phyloP scores from a whole-genome alignment of 495 filamentous ascomycete genomes.

The Massariosphaeria phaeospora region DNA sequence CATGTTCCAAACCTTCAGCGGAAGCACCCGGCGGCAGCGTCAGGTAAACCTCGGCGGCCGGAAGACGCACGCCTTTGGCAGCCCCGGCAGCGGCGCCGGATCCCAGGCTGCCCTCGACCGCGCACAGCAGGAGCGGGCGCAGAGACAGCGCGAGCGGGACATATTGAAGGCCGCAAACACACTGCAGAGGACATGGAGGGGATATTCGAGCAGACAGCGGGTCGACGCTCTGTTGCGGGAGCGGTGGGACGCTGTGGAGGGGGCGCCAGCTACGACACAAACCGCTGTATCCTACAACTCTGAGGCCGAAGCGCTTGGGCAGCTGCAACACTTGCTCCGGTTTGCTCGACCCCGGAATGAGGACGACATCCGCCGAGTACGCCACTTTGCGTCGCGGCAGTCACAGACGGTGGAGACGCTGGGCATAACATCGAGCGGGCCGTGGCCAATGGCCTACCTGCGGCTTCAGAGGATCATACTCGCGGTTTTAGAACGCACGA shows the following conservation, averaged over 20 bases:
- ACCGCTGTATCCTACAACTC: conserved; percentile 43
- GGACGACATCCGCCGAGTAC: conserved; percentile 37
- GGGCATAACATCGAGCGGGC: conserved; percentile 16
- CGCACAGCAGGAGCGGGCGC: conserved; percentile 76
- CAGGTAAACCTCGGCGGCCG: conserved; percentile 94
- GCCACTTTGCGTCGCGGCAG: conserved; percentile 37
- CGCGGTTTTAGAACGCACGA: conserved; percentile 27
- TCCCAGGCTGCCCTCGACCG: conserved; percentile 72
- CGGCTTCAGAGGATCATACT: conserved; percentile 35
- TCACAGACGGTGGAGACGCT: conserved; percentile 30
- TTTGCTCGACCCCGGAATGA: conserved; percentile 34
- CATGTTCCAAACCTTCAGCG: conserved; percentile 92
- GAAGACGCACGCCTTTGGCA: conserved; percentile 67
- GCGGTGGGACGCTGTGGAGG: conserved; percentile 57
- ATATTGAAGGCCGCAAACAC: conserved; percentile 65
- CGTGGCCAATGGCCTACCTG: conserved; percentile 39
- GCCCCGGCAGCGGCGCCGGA: conserved; percentile 46
- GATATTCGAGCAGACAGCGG: conserved; percentile 58
- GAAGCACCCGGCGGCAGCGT: conserved; percentile 74
- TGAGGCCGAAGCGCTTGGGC: conserved; percentile 44
- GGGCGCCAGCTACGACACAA: neutral
- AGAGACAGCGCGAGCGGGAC: conserved; percentile 77
- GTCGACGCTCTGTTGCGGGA: conserved; percentile 56
- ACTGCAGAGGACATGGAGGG: conserved; percentile 82
- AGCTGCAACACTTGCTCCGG: conserved; percentile 38